Conservation (phyloP, 2,329 filamentous ascomycete genomes). For the Verticillium albo-atrum region DNA sequence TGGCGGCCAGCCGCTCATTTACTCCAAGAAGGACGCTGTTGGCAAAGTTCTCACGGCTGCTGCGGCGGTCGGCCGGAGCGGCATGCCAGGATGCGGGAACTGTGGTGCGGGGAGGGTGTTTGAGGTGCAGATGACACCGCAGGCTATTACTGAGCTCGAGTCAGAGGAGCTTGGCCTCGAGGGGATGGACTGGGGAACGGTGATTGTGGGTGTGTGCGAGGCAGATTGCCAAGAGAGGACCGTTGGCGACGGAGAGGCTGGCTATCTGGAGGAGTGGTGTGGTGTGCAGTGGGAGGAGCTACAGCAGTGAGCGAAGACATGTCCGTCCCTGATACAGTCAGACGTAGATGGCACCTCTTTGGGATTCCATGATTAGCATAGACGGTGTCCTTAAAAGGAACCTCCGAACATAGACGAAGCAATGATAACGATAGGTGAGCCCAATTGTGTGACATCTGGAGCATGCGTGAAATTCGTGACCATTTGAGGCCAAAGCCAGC, state of each 20-base stretch:
- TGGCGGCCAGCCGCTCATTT: slow-evolving; percentile 68
- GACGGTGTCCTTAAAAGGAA: neutral
- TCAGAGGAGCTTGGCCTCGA: slow-evolving; percentile 59
- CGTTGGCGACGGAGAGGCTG: slow-evolving; percentile 57
- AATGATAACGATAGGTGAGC: neutral
- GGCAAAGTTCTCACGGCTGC: slow-evolving; percentile 55
- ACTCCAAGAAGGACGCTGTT: slow-evolving; percentile 71
- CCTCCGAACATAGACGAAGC: neutral
- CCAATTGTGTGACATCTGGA: neutral
- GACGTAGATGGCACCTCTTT: neutral
- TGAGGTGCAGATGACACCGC: slow-evolving; percentile 87
- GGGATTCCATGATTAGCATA: neutral
- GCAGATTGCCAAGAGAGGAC: slow-evolving; percentile 67
- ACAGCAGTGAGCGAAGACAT: slow-evolving; percentile 21
- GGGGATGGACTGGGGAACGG: slow-evolving; percentile 98
- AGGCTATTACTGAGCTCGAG: slow-evolving; percentile 86
- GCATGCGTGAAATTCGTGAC: neutral
- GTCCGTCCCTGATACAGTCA: neutral
- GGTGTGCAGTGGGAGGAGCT: slow-evolving; percentile 97
- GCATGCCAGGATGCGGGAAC: slow-evolving; percentile 70
- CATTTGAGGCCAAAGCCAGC: neutral
- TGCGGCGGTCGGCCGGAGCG: slow-evolving; percentile 18
- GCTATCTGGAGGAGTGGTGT: slow-evolving; percentile 92
- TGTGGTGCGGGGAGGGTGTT: slow-evolving; percentile 77
- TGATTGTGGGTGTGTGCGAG: slow-evolving; percentile 81